Evolutionary conservation across 352 stramenopile species (phyloP), one percentile per base, ranked within the genome.

Genomic region (Phytophthora aleatoria): DNA sequence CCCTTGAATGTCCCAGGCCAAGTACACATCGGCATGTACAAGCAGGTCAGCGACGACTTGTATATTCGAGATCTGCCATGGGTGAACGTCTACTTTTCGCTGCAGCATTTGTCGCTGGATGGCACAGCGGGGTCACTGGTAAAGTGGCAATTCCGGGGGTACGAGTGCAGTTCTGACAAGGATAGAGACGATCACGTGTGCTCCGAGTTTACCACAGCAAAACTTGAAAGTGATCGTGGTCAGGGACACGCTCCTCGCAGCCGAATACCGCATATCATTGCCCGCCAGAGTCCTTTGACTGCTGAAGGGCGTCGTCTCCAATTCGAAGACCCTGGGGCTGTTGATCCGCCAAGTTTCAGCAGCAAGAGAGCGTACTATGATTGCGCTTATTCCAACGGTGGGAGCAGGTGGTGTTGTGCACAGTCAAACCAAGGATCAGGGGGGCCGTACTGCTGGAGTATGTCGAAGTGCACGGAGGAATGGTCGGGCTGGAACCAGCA

Each of bases 121-220:
- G 20, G 61, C 10, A 16, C 60, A 36, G 10, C 35, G 6, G 28
- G 24, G 1, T 39, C 28, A 3, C 26, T 47, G 16, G 47, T 49
- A 47, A 52, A 50, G 16, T 88, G 79, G 79, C 33, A 60, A n/a
- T 68, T 88, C n/a, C 57, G 67, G 15, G 79, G 76, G 11, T 85
- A 72, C 54, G 41, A 80, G 39, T 88, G 79, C 36, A 69, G 55
- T 38, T 20, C 15, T 8, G n/a, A 42, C 33, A 38, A 50, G 1
- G 24, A 27, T 10, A 31, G 20, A 20, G 38, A 56, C 10, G 27
- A 31, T 9, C 64, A 67, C 27, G 52, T 66, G 12, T 88, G 79
- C 48, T 41, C 53, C 26, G 35, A 64, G 45, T 69, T 82, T 61
- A 52, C 55, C n/a, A 35, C 57, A 5, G 38, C 67, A 36, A 73